Base-by-base conservation (phyloP, 148 eudicot species). In the Rhododendron mucronatum region DNA sequence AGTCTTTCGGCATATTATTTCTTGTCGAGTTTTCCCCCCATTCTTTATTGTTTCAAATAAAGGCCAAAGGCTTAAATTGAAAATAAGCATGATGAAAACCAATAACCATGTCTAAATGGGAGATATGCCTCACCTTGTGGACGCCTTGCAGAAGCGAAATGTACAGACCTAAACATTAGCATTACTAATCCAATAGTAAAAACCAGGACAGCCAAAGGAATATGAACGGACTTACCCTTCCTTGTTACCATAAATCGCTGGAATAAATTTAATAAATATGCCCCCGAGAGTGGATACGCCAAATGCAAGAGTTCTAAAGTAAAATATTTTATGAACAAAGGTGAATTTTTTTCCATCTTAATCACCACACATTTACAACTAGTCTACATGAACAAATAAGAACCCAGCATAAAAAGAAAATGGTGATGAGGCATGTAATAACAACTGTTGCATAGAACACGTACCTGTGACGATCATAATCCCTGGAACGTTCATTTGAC, bases 381-480 rank as follows among this genome's bases (percentile, higher is more conserved):
- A 75, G 11, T 75, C 20, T 33, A 33, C 7, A 14, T 9, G 13
- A 67, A 67, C 73, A 67, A 33, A 73, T 73, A 16, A 69, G 78
- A 33, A 74, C 41, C 20, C 78, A 74, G 18, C 78, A 71, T 30
- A 71, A 5, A 28, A 13, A 75, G 13, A 39, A 16, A 18, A 37
- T 16, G 48, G 16, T 21, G 44, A 12, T 12, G 35, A 11, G 41
- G 71, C 33, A 57, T 35, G 21, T 9, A 35, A 23, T 23, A 59
- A 51, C 16, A 59, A 51, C 16, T 53, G n/a, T 33, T 55, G 61
- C 2, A 5, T 21, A 82, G 45, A n/a, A 41, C 26, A 45, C 23
- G 41, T 91, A 96, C 99, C 98, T 94, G 88, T 88, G 92, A 83
- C 94, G 96, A 88, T 94, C 99, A 89, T 96, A 92, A 85, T 95